Evolutionary conservation across 2,329 filamentous ascomycete species (phyloP), one percentile per base, ranked within the genome.

Genomic region (Aspergillus fumigatiaffinis): DNA sequence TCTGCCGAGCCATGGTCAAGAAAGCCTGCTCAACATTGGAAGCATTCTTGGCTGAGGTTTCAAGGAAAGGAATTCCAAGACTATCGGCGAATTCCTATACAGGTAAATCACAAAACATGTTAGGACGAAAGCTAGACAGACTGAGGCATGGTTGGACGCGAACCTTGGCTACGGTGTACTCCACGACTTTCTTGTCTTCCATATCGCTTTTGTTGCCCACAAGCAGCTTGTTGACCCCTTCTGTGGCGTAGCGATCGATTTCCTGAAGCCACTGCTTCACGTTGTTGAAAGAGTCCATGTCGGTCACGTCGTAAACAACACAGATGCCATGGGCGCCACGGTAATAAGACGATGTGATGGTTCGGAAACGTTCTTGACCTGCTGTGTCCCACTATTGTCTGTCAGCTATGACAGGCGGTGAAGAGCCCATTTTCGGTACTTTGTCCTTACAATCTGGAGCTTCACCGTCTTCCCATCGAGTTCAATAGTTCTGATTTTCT

Each of bases 181-280:
- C 94, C 62, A 99, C 94, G 44, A 97, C 94, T 84, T 97, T 99
- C 90, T 99, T 99, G 82, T 99, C 94, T 59, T 93, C 87, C 92
- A 99, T 97, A 90, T 99, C 94, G 80, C 92, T 96, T 89, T 99
- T 99, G 89, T 99, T 99, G 74, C 94, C 94, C 62, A 99, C 93
- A 61, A 99, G 87, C 66, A 99, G 85, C 86, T 99, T 99, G 87
- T 99, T 99, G 74, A 99, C 94, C 66, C 94, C 94, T 81, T 99
- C 94, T 67, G 94, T 99, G 69, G 94, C 94, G 73, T 99, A 97
- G 77, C 94, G 88, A 82, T 99, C 94, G 71, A 99, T 99, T 82
- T 99, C 94, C 79, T 99, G 94, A 62, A 99, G 87, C 94, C 94
- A 99, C 84, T 99, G 94, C 90, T 99, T 97, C 72, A 99, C 94